Base-by-base conservation (phyloP, 1,284 basidiomycete species). In the Ganoderma multipileum region DNA sequence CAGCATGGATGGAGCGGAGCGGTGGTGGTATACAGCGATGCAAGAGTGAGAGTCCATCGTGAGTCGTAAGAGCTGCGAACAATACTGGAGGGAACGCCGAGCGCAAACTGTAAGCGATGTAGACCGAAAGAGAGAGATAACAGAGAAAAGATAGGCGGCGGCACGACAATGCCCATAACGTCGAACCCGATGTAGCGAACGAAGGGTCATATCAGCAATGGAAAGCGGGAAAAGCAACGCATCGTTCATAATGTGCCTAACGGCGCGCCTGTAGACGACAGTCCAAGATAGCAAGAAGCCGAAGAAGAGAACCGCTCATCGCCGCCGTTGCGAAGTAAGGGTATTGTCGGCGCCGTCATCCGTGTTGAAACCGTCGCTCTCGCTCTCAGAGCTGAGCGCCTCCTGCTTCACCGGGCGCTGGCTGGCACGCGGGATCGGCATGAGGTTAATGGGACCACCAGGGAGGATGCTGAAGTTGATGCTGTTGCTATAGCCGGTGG, bases 381-480 rank as follows among this genome's bases (percentile, higher is more conserved):
- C 92, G 76, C 89, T 90, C 77, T 88, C 87, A 36, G 85, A 86
- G 71, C 81, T 82, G 65, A 80, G 66, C 55, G 73, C 64, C 75
- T 91, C 91, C 70, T 88, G 80, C 83, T 89, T 91, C 78, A 90
- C 80, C 55, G 83, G 78, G 36, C 85, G 82, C 74, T 89, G 85
- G 42, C 85, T 82, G 64, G 75, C 75, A 44, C 73, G 74, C 36
- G 80, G 82, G 73, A 86, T 83, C 33, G 83, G 83, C 75, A 81
- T 81, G 61, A 79, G 72, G 23, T 79, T 77, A 74, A 81, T 80
- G 30, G 90, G 87, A 72, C 87, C 89, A 44, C 86, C 86, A 9
- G 90, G 89, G 42, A 92, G 83, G 77, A 92, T 91, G 79, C 89
- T 92, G 78, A 93, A 94, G 79, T 91, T 92, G 84, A 91, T 93